Percentiles rank a stretch among this genome's conserved stretches.
These are phyloP conservation scores for Trichoderma sp. DNA, from an alignment of 2,329 filamentous ascomycete genomes.

Conservation along the genomic window DNA sequence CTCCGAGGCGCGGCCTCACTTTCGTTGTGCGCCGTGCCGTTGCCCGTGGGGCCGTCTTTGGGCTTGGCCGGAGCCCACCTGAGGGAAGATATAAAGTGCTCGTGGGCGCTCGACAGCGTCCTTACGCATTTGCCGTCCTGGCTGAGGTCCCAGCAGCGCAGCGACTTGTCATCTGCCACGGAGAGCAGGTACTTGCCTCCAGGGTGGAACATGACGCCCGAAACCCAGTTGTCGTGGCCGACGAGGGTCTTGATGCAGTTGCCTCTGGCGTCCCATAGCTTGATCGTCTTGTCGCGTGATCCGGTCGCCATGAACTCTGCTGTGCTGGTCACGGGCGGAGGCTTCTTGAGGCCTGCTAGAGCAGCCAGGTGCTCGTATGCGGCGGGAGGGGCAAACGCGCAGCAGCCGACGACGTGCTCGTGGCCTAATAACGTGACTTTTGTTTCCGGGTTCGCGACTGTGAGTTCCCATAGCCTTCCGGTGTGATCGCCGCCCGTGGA, in stretches of 20 bases:
- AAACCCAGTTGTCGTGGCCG: slow-evolving; percentile 94
- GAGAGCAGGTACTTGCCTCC: slow-evolving; percentile 88
- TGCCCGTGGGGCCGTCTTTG: slow-evolving; percentile 33
- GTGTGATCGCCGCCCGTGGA: slow-evolving; percentile 83
- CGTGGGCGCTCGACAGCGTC: slow-evolving; percentile 72
- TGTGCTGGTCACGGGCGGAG: slow-evolving; percentile 70
- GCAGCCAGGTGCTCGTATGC: slow-evolving; percentile 74
- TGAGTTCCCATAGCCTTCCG: slow-evolving; percentile 81
- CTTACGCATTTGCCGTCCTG: slow-evolving; percentile 91
- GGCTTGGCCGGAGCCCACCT: slow-evolving; percentile 72
- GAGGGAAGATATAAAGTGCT: slow-evolving; percentile 82
- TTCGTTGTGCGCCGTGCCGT: slow-evolving; percentile 26
- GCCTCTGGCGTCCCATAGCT: slow-evolving; percentile 82
- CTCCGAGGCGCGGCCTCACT: slow-evolving; percentile 50
- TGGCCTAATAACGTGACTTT: slow-evolving; percentile 83
- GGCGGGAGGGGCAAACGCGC: slow-evolving; percentile 77
- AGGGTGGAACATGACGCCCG: slow-evolving; percentile 82
- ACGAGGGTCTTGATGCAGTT: slow-evolving; percentile 80
- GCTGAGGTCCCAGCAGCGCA: slow-evolving; percentile 89
- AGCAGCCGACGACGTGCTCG: slow-evolving; percentile 86
- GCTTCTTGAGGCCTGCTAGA: slow-evolving; percentile 80
- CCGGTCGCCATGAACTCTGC: slow-evolving; percentile 91
- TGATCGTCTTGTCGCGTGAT: slow-evolving; percentile 86
- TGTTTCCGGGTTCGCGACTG: slow-evolving; percentile 62
- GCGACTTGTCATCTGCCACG: slow-evolving; percentile 84